Evolutionary conservation across 306 rosid species (phyloP).

Genomic region (Geum urbanum): DNA sequence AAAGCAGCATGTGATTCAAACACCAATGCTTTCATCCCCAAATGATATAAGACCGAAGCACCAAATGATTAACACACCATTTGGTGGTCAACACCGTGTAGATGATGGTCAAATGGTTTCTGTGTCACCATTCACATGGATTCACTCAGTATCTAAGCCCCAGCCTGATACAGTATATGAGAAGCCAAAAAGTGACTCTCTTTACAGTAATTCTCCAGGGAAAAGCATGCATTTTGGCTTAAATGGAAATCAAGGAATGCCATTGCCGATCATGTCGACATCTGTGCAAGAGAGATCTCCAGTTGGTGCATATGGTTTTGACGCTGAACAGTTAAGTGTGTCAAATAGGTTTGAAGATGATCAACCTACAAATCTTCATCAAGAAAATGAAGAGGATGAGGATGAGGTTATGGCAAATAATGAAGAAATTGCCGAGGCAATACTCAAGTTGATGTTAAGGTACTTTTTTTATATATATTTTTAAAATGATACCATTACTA

Average conservation of each 20-base stretch:
- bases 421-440: constrained; percentile 70
- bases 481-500: constrained; percentile 13
- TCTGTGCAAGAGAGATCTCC: constrained; percentile 35
- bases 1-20: constrained; percentile 36
- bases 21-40: constrained; percentile 31
- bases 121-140: constrained; percentile 29
- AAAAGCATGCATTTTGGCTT: constrained; percentile 30
- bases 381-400: constrained; percentile 34
- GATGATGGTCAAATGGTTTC: constrained; percentile 29
- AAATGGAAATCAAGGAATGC: constrained; percentile 24
- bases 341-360: constrained; percentile 30
- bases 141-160: constrained; percentile 42
- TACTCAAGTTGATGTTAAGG: constrained; percentile 81
- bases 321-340: constrained; percentile 26
- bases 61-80: constrained; percentile 26
- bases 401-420: constrained; percentile 30
- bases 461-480: constrained; percentile 24
- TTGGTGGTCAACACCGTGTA: constrained; percentile 27
- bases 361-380: constrained; percentile 34
- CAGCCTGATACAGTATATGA: constrained; percentile 34
- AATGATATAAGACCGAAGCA: constrained; percentile 36
- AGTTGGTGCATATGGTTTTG: constrained; percentile 24
- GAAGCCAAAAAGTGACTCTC: constrained; percentile 33
- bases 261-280: constrained; percentile 41
- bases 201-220: constrained; percentile 33